phyloP scores from a whole-genome alignment of 1,284 basidiomycete species.

The Rhodotorula sp. region DNA sequence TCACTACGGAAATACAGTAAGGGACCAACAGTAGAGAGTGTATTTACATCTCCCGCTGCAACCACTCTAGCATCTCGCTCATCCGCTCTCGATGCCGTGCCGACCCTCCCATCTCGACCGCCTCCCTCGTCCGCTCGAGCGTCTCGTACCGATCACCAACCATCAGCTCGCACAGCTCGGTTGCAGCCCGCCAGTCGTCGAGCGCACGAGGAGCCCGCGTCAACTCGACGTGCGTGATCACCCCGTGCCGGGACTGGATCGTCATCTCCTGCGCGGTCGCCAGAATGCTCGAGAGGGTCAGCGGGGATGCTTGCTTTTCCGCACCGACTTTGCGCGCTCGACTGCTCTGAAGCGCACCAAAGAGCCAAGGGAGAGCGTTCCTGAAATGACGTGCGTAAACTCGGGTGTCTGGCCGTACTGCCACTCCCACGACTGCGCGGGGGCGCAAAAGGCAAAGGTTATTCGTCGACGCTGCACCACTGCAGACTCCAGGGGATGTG shows the following conservation, averaged over 20 bases:
- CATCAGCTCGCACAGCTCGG: slow-evolving; percentile 21
- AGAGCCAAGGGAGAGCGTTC: slow-evolving; percentile 24
- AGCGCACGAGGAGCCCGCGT: slow-evolving; percentile 6
- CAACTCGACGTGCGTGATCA: slow-evolving; percentile 49
- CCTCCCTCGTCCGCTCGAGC: slow-evolving; percentile 17
- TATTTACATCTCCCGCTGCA: slow-evolving; percentile 31
- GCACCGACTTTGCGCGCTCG: not conserved
- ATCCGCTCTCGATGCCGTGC: slow-evolving; percentile 9
- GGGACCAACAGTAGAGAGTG: too few species aligned
- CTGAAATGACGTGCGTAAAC: slow-evolving; percentile 59
- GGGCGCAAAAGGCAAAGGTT: slow-evolving; percentile 4
- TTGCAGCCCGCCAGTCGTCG: slow-evolving; percentile 8
- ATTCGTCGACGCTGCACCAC: not conserved
- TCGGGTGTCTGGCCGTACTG: slow-evolving; percentile 90
- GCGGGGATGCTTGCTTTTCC: not conserved
- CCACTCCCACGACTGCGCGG: slow-evolving; percentile 84
- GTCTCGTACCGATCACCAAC: slow-evolving; percentile 40
- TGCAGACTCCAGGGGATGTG: not conserved
- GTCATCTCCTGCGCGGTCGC: slow-evolving; percentile 47
- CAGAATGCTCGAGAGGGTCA: not conserved
- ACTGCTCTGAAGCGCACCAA: slow-evolving; percentile 22
- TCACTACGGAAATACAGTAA: too few species aligned
- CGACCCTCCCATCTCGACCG: not conserved
- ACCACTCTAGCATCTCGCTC: slow-evolving; percentile 5
- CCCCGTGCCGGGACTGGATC: slow-evolving; percentile 53